A percentile compares a stretch with the other conserved stretches of the same genome.
Evolutionary conservation across 306 rosid genomes (phyloP).

Genomic region (Vigna reflexopilosa): DNA sequence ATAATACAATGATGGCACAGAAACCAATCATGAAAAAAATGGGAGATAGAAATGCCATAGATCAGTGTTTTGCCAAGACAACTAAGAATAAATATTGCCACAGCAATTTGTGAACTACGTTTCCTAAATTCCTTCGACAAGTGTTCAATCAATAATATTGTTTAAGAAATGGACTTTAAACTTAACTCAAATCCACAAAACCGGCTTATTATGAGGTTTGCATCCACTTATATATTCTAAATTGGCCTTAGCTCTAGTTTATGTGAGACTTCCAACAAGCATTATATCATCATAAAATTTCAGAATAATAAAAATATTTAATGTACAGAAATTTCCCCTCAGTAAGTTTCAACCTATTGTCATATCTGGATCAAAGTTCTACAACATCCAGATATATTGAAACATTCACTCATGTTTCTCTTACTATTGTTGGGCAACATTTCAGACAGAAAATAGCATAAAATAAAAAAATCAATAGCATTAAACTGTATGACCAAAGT

Average conservation of each 20-base stretch:
- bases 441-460: background rate
- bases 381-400: conserved; percentile 22
- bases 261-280: no score
- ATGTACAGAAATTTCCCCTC: background rate
- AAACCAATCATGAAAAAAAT: conserved; percentile 20
- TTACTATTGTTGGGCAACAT: conserved; percentile 10
- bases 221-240: no score
- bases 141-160: background rate
- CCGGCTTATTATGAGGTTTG: no score
- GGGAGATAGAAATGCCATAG: conserved; percentile 21
- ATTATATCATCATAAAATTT: background rate
- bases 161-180: no score
- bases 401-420: conserved; percentile 6
- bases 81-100: background rate
- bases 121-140: background rate
- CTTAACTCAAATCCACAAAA: no score
- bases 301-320: background rate
- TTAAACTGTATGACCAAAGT: conserved; percentile 1
- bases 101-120: conserved; percentile 17
- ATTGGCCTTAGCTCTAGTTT: no score
- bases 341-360: background rate
- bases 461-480: background rate
- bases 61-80: conserved; percentile 7
- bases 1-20: conserved; percentile 10
- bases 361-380: conserved; percentile 14